Evolutionary conservation across 2,329 filamentous ascomycete species (phyloP).

Genomic region (Colletotrichum siamense): DNA sequence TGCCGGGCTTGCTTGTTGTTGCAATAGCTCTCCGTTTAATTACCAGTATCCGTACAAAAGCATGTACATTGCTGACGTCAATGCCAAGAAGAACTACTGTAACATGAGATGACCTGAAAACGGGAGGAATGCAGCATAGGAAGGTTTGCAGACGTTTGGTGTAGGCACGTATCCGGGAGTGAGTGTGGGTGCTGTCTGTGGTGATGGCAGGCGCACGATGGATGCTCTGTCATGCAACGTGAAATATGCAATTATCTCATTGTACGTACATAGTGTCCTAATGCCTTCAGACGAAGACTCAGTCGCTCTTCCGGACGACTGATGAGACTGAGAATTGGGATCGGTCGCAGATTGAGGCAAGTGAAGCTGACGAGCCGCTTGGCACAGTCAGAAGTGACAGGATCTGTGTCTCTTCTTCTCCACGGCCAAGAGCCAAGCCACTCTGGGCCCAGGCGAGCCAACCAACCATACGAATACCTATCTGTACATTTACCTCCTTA

Average conservation of each 20-base stretch:
- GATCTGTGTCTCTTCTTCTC: not conserved
- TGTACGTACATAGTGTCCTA: not conserved
- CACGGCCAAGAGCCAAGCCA: slow-evolving; percentile 19
- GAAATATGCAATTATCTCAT: not conserved
- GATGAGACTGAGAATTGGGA: not conserved
- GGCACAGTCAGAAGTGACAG: slow-evolving; percentile 10
- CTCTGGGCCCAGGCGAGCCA: not conserved
- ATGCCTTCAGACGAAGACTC: not conserved
- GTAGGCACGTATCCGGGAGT: not conserved
- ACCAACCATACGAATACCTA: not conserved
- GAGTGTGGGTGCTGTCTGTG: no score
- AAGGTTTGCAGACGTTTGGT: not conserved
- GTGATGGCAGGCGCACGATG: not conserved
- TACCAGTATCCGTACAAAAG: not conserved
- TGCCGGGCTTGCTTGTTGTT: not conserved
- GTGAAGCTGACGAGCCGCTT: slow-evolving; percentile 11
- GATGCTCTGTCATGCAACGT: not conserved
- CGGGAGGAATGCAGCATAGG: not conserved
- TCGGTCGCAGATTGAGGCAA: not conserved
- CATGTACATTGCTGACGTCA: not conserved
- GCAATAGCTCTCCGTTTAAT: not conserved
- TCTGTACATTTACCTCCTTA: not conserved
- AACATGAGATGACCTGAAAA: not conserved
- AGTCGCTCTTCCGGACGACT: not conserved
- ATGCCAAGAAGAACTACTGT: not conserved